These are phyloP conservation scores for Leccinum fibrillosum DNA, from an alignment of 768 basidiomycete species.

Conservation along the genomic window DNA sequence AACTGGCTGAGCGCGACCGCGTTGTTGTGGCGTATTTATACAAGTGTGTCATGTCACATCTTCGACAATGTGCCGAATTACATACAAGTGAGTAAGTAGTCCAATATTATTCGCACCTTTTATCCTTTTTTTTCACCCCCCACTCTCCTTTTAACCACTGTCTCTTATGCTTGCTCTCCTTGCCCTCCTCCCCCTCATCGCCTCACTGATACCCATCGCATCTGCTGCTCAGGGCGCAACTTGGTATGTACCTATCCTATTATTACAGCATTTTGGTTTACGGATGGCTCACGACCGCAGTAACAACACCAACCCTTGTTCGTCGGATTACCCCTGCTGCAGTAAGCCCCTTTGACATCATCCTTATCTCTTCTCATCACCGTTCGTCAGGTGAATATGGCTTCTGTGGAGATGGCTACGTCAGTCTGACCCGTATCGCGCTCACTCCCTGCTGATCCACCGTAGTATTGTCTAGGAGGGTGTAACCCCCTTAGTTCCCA, in stretches of 20 bases:
- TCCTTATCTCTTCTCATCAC: background rate
- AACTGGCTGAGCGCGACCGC: background rate
- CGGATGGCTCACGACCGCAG: conserved; percentile 19
- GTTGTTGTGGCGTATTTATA: conserved; percentile 19
- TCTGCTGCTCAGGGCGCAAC: conserved; percentile 26
- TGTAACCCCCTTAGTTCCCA: conserved; percentile 77
- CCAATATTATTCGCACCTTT: background rate
- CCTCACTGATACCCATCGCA: conserved; percentile 11
- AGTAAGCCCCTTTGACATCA: conserved; percentile 29
- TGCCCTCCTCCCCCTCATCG: conserved; percentile 15
- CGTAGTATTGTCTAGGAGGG: conserved; percentile 79
- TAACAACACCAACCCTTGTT: conserved; percentile 36
- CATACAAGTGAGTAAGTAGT: background rate
- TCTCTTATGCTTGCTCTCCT: conserved; percentile 25
- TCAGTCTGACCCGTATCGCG: conserved; percentile 18
- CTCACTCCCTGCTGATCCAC: conserved; percentile 6
- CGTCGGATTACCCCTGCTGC: conserved; percentile 41
- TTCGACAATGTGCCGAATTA: background rate
- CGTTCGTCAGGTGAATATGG: conserved; percentile 45
- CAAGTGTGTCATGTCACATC: background rate
- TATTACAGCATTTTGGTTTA: background rate
- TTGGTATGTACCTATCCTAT: conserved; percentile 16
- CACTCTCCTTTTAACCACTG: conserved; percentile 14
- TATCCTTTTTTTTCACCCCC: background rate
- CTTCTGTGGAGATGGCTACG: conserved; percentile 46